Conservation (phyloP, 306 rosid genomes). For the Casuarina equisetifolia region DNA sequence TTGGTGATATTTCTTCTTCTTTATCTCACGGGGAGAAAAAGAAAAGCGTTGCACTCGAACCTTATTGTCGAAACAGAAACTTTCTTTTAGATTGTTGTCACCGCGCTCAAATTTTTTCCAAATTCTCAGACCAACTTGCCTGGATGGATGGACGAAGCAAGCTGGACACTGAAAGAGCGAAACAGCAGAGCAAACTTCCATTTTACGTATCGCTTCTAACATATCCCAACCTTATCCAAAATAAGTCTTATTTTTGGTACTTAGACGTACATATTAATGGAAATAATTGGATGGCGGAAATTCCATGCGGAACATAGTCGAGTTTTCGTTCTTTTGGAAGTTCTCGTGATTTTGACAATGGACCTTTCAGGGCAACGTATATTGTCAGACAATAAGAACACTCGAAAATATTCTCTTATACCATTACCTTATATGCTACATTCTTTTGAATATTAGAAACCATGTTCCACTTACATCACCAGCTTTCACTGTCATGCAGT, state of each 20-base stretch:
- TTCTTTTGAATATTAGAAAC: too few species aligned
- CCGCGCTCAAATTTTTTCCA: slow-evolving; percentile 13
- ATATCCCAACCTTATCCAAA: slow-evolving; percentile 18
- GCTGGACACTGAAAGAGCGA: slow-evolving; percentile 13
- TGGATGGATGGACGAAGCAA: not conserved
- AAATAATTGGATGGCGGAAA: slow-evolving; percentile 12
- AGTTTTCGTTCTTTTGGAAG: not conserved
- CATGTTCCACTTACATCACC: not conserved
- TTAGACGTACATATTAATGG: not conserved
- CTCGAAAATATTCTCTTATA: not conserved
- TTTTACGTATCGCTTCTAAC: not conserved
- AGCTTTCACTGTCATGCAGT: not conserved
- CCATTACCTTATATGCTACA: not conserved
- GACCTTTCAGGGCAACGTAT: slow-evolving; percentile 3
- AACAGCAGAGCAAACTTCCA: slow-evolving; percentile 26
- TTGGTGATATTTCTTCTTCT: not conserved
- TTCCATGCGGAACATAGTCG: slow-evolving; percentile 7
- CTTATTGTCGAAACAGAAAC: slow-evolving; percentile 3
- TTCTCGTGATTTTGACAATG: slow-evolving; percentile 26
- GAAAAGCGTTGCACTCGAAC: not conserved
- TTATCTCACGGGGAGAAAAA: not conserved
- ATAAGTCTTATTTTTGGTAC: not conserved
- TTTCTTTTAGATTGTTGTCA: not conserved
- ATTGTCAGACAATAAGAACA: slow-evolving; percentile 19
- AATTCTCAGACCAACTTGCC: slow-evolving; percentile 26